Evolutionary conservation across 2,329 filamentous ascomycete genomes (phyloP).

Genomic region (Neofusicoccum laricinum): DNA sequence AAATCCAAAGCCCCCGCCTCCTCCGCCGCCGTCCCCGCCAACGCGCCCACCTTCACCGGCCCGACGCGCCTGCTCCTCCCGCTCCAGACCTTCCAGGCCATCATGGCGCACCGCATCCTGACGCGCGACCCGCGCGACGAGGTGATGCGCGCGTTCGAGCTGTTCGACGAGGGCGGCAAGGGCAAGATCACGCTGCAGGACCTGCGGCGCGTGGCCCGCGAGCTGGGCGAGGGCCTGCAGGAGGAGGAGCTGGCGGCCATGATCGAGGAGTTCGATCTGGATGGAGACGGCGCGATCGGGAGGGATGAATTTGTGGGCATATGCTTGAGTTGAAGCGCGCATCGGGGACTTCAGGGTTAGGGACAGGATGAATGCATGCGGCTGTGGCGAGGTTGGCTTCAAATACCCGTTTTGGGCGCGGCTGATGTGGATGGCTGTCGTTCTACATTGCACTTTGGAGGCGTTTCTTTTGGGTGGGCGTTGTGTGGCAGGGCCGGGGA

Average conservation of each 20-base stretch:
- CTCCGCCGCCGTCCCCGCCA: not conserved
- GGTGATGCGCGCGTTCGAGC: slow-evolving; percentile 82
- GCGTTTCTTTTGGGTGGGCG: not conserved
- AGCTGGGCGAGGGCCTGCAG: slow-evolving; percentile 87
- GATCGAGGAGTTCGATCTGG: slow-evolving; percentile 97
- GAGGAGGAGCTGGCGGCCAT: slow-evolving; percentile 92
- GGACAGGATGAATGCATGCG: not conserved
- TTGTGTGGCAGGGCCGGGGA: not conserved
- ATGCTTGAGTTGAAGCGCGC: slow-evolving; percentile 47
- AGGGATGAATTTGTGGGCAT: slow-evolving; percentile 66
- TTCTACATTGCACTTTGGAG: not conserved
- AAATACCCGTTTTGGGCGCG: not conserved
- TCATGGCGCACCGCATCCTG: slow-evolving; percentile 75
- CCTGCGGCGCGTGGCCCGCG: slow-evolving; percentile 79
- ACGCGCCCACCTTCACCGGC: slow-evolving; percentile 33
- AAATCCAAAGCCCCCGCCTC: slow-evolving; percentile 26
- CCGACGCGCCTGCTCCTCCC: slow-evolving; percentile 67
- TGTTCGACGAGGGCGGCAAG: slow-evolving; percentile 92
- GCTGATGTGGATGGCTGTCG: not conserved
- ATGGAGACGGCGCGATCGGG: slow-evolving; percentile 77
- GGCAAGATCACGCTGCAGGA: slow-evolving; percentile 88
- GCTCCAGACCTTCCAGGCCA: slow-evolving; percentile 67
- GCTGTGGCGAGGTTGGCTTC: not conserved
- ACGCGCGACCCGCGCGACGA: slow-evolving; percentile 86
- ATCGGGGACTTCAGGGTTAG: not conserved